Evolutionary conservation across 2,329 filamentous ascomycete species (phyloP), one percentile per base, ranked within the genome.

Genomic region (Verticillium dahliae): DNA sequence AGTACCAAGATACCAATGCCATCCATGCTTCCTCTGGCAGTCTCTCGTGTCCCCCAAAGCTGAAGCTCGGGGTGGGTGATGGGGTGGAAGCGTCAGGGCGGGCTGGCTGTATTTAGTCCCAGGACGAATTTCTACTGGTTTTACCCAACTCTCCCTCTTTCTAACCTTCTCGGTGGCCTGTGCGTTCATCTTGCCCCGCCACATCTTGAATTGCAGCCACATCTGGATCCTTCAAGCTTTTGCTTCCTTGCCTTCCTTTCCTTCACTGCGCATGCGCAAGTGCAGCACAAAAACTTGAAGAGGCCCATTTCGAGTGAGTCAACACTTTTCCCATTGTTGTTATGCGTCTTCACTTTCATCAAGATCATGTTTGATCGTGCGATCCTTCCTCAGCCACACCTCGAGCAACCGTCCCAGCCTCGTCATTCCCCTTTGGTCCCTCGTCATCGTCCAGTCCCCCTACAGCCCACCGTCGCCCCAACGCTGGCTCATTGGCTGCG

Each of bases 351-450:
- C 4, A 34, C 61, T 4, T 27, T 4, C 27, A 27, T 27, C 27
- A 27, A 3, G 27, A 27, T 4, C 27, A 27, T 27, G 27, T 27
- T 27, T 27, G 27, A 3, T 27, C 27, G 27, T 27, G 27, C 27
- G 27, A 27, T 27, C 27, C 27, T 3, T 27, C 27, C 27, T 27
- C 63, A 50, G 45, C 45, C 45, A 50, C 45, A 50, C 45, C 45
- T 50, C 18, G 45, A 50, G 22, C 7, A 1, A 11, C 41, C n/a
- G 4, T 13, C 45, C 57, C 57, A 58, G 57, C 57, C 57, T 58
- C 57, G 39, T 59, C 58, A 59, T 59, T 59, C 58, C 57, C 41
- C 33, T 56, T 35, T 7, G 33, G 27, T 35, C 31, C 54, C 45
- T 50, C 45, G 45, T 50, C 45, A 50, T 50, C 45, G 22, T 50